Percentiles rank a stretch among this genome's conserved stretches.
phyloP scores from a whole-genome alignment of 768 basidiomycete genomes.

The Thelephora ganbajun region DNA sequence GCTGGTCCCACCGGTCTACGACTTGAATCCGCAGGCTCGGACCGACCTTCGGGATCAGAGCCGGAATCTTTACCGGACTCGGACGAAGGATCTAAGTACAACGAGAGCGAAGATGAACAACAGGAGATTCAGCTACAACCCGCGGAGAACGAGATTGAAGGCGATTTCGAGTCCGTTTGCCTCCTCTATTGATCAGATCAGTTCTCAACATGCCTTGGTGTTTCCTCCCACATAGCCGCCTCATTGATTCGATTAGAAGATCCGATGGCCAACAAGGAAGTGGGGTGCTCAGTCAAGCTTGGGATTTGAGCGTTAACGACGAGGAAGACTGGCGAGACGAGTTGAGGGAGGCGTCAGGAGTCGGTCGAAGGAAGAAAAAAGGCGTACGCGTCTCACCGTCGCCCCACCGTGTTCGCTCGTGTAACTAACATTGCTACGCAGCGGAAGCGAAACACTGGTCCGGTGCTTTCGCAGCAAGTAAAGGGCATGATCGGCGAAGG shows the following conservation, averaged over 20 bases:
- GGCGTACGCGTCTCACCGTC: constrained; percentile 20
- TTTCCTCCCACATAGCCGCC: constrained; percentile 34
- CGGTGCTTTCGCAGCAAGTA: constrained; percentile 55
- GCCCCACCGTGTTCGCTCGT: background rate
- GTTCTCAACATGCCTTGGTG: background rate
- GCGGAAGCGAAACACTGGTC: constrained; percentile 36
- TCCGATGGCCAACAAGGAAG: constrained; percentile 29
- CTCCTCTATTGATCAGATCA: background rate
- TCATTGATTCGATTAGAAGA: constrained; percentile 50
- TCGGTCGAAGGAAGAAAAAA: constrained; percentile 40
- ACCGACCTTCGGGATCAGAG: too few species aligned
- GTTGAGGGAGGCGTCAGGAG: constrained; percentile 57
- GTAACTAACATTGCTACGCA: constrained; percentile 5
- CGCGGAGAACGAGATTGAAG: constrained; percentile 23
- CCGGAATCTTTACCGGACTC: too few species aligned
- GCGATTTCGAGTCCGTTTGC: constrained; percentile 35
- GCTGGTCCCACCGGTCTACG: too few species aligned
- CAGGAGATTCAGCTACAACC: background rate
- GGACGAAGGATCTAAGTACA: background rate
- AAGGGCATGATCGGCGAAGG: constrained; percentile 69
- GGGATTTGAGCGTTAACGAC: constrained; percentile 46
- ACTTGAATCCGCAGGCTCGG: too few species aligned
- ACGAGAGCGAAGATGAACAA: constrained; percentile 1
- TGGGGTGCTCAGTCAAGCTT: constrained; percentile 45
- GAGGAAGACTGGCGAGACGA: constrained; percentile 68